Conservation (phyloP, 2,329 filamentous ascomycete species). For the Pezicula neosporulosa region DNA sequence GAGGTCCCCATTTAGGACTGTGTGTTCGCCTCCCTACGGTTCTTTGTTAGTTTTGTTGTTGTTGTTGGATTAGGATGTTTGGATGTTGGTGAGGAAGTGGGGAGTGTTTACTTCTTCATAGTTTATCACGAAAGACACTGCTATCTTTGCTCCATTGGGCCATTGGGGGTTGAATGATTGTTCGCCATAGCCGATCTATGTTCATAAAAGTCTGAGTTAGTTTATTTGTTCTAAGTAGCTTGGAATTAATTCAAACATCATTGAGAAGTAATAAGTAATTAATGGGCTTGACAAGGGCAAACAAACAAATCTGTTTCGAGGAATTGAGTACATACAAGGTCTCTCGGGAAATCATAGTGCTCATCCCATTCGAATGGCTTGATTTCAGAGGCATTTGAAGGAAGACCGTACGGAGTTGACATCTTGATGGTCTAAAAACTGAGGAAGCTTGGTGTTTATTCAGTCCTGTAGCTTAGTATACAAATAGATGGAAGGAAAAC, state of each 20-base stretch:
- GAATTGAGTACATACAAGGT: conserved; percentile 5
- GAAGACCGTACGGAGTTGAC: conserved; percentile 18
- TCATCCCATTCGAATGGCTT: conserved; percentile 23
- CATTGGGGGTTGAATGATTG: conserved; percentile 28
- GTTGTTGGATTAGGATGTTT: not conserved
- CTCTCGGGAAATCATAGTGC: conserved; percentile 24
- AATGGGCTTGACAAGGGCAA: too few relatives aligned
- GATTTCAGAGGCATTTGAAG: conserved; percentile 13
- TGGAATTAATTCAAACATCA: too few relatives aligned
- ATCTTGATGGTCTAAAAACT: conserved; percentile 8
- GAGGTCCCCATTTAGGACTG: conserved; percentile 19
- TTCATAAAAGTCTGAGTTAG: too few relatives aligned
- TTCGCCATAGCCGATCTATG: conserved; percentile 20
- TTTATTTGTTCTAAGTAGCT: too few relatives aligned
- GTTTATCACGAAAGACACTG: conserved; percentile 27
- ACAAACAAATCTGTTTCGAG: too few relatives aligned
- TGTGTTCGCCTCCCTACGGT: conserved; percentile 19
- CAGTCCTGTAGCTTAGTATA: not conserved
- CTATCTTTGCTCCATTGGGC: conserved; percentile 28
- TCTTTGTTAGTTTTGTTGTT: not conserved
- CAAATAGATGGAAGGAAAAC: not conserved
- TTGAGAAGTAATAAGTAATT: too few relatives aligned
- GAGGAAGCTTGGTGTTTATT: not conserved
- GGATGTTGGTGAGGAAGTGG: not conserved
- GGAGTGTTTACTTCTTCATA: conserved; percentile 20